These are phyloP conservation scores for Penicillium expansum DNA, from an alignment of 2,329 filamentous ascomycete genomes.

Conservation along the genomic window DNA sequence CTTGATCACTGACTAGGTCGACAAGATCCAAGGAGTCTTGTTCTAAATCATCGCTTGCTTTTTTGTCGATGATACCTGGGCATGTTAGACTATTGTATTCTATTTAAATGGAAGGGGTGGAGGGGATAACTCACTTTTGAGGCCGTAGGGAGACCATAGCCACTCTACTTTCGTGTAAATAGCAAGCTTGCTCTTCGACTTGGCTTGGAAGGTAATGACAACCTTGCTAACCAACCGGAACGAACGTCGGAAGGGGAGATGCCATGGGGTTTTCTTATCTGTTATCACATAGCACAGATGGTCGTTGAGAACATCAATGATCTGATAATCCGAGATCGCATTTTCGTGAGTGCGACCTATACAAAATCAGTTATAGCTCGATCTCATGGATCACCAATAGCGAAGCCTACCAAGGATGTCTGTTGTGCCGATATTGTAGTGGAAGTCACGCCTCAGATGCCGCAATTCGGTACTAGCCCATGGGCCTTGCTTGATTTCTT, in stretches of 20 bases:
- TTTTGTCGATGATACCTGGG: constrained; percentile 54
- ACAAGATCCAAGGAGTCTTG: constrained; percentile 49
- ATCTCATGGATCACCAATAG: background rate
- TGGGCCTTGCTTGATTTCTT: constrained; percentile 76
- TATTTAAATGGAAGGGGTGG: background rate
- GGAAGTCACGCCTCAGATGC: constrained; percentile 72
- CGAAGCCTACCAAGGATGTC: constrained; percentile 60
- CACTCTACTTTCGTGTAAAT: constrained; percentile 87
- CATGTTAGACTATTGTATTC: constrained; percentile 10
- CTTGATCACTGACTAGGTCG: constrained; percentile 52
- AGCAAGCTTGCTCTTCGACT: constrained; percentile 87
- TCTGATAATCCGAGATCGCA: constrained; percentile 76
- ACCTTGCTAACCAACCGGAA: constrained; percentile 87
- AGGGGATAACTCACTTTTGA: constrained; percentile 39
- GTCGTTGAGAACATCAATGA: constrained; percentile 78
- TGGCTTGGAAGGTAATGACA: constrained; percentile 88
- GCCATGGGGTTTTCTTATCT: constrained; percentile 68
- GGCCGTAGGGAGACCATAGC: constrained; percentile 61
- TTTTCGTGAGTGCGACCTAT: constrained; percentile 52
- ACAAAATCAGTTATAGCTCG: constrained; percentile 12
- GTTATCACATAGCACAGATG: constrained; percentile 69
- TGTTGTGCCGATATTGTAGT: constrained; percentile 69
- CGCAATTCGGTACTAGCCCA: constrained; percentile 72
- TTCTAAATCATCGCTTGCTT: constrained; percentile 68
- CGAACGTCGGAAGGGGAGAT: constrained; percentile 74